Evolutionary conservation across 805 yeast species (phyloP), one percentile per base, ranked within the genome.

Genomic region (Myxozyma kluyveri): DNA sequence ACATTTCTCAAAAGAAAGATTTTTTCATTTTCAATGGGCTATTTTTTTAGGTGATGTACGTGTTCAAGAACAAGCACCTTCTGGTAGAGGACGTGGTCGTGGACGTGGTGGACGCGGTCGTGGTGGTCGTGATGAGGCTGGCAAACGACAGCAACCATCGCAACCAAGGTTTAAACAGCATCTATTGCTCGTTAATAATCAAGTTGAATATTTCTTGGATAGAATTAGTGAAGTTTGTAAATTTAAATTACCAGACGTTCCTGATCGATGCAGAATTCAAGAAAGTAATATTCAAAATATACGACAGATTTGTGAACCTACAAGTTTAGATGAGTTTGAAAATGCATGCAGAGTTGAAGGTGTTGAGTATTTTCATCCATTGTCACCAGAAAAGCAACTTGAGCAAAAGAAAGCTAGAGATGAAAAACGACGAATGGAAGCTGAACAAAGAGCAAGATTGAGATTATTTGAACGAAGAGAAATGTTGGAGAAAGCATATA

Each of bases 151-250:
- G n/a, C n/a, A n/a, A n/a, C n/a, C n/a, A n/a, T n/a, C n/a, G n/a
- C n/a, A n/a, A n/a, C n/a, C n/a, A n/a, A n/a, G n/a, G n/a, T n/a
- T n/a, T n/a, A n/a, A n/a, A 31, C 14, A 31, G 14, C 14, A 31
- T 31, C 14, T 44, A n/a, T 22, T 44, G 23, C 41, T 44, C 10
- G 27, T 29, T 2, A 29, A 22, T 31, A 44, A 33, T n/a, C 47
- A 44, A 33, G 38, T 44, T 14, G 41, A 44, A 9, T 14, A 35
- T 23, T 29, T 44, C 7, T 23, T 44, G 23, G 27, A 14, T 14
- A 32, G 36, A 19, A 22, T 44, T 14, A 21, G 29, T 18, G 6
- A 22, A 14, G 33, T 9, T 9, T 29, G 29, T 39, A 33, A 2
- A 24, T 22, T 7, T 40, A 35, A 12, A 19, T 21, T 24, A 17